Conservation (phyloP, 1,139 yeast genomes). For the Nadsonia commutata region DNA sequence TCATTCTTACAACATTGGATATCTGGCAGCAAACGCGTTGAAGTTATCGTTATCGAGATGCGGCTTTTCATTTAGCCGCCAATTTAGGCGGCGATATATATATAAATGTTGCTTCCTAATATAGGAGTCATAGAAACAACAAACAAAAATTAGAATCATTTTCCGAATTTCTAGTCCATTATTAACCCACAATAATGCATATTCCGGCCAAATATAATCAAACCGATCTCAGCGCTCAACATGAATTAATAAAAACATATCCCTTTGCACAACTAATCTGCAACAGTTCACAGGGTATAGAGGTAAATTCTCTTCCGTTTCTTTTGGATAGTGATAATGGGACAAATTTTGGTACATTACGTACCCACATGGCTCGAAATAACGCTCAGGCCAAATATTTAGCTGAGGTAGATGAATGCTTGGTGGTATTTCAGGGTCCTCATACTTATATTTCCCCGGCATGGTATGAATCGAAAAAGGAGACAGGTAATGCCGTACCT, state of each 20-base stretch:
- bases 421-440: conserved; percentile 41
- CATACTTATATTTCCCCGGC: conserved; percentile 46
- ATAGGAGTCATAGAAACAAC: too few relatives aligned
- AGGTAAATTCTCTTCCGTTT: conserved; percentile 50
- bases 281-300: not conserved
- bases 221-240: not conserved
- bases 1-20: too few relatives aligned
- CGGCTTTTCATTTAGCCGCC: too few relatives aligned
- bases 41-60: too few relatives aligned
- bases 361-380: conserved; percentile 42
- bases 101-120: too few relatives aligned
- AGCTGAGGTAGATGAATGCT: conserved; percentile 21
- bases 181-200: not conserved
- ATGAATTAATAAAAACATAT: not conserved
- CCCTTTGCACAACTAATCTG: not conserved
- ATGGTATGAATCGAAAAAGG: conserved; percentile 41
- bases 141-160: too few relatives aligned
- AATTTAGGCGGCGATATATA: too few relatives aligned
- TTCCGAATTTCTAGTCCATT: too few relatives aligned
- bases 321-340: conserved; percentile 26
- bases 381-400: conserved; percentile 39
- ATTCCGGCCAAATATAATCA: not conserved
- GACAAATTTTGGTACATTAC: conserved; percentile 28
- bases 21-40: too few relatives aligned
- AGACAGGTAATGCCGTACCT: conserved; percentile 51